These are phyloP conservation scores for Blastomyces silverae DNA, from an alignment of 2,329 filamentous ascomycete genomes.

Conservation along the genomic window DNA sequence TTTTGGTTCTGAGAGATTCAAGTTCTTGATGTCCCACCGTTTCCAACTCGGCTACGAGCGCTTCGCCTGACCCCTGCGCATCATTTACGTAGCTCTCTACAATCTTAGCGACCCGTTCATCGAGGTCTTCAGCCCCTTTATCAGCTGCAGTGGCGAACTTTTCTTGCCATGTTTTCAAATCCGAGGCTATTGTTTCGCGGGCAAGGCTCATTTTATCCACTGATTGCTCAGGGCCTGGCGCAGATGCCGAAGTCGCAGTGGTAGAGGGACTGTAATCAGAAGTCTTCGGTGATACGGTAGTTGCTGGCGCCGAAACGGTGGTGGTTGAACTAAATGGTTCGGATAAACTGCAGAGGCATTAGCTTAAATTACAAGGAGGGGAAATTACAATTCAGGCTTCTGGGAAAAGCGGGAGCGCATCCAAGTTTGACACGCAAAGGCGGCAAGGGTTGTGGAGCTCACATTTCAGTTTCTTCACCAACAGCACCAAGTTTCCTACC, in stretches of 20 bases:
- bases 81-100: conserved; percentile 58
- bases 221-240: conserved; percentile 39
- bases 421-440: not conserved
- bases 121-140: conserved; percentile 66
- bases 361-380: not conserved
- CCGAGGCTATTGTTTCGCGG: conserved; percentile 57
- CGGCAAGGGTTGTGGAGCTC: conserved; percentile 16
- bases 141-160: conserved; percentile 82
- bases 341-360: conserved; percentile 13
- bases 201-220: conserved; percentile 37
- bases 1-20: conserved; percentile 58
- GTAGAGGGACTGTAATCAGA: conserved; percentile 14
- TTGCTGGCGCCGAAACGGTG: conserved; percentile 23
- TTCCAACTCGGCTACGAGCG: conserved; percentile 61
- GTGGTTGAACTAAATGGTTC: conserved; percentile 17
- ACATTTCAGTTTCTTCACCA: conserved; percentile 50
- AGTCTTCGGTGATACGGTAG: conserved; percentile 14
- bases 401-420: not conserved
- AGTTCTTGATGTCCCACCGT: conserved; percentile 59
- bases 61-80: conserved; percentile 37
- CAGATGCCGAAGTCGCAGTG: conserved; percentile 20
- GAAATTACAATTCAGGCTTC: not conserved
- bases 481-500: conserved; percentile 57
- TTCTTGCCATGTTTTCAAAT: conserved; percentile 77
- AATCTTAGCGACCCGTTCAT: conserved; percentile 60